Conservation (phyloP, 306 rosid species). For the Adenanthera pavonina region DNA sequence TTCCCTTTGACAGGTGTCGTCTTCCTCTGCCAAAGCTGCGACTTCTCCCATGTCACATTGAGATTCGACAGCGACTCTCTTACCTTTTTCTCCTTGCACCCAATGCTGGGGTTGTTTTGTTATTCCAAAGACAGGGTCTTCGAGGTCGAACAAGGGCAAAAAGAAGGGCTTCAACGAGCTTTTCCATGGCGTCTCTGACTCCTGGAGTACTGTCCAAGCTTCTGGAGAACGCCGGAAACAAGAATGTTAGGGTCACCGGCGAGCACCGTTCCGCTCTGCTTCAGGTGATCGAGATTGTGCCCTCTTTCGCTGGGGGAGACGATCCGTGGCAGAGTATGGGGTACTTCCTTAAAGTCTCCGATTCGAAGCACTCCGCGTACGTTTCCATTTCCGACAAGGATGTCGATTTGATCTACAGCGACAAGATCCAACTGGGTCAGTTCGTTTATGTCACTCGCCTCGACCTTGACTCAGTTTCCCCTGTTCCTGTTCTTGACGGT, state of each 20-base stretch:
- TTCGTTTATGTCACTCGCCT: constrained; percentile 69
- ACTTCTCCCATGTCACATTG: constrained; percentile 50
- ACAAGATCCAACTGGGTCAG: constrained; percentile 72
- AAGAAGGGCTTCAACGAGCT: neutral
- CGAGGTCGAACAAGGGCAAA: neutral
- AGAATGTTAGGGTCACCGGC: constrained; percentile 51
- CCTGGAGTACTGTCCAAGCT: constrained; percentile 79
- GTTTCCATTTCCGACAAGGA: constrained; percentile 60
- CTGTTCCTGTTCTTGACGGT: constrained; percentile 63
- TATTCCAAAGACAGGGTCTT: neutral
- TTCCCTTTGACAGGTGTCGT: constrained; percentile 47
- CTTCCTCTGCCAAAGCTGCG: constrained; percentile 38
- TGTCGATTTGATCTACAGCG: constrained; percentile 59
- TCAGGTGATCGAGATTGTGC: constrained; percentile 73
- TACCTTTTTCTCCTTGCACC: neutral
- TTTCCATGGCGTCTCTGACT: constrained; percentile 73
- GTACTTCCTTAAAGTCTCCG: constrained; percentile 78
- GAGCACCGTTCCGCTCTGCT: constrained; percentile 75
- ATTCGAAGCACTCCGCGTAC: constrained; percentile 69
- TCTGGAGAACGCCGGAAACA: constrained; percentile 57
- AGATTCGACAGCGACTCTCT: constrained; percentile 48
- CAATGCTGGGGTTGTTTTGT: neutral
- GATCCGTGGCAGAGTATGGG: constrained; percentile 64
- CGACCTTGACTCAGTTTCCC: constrained; percentile 53
- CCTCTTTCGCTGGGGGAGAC: constrained; percentile 49